Base-by-base conservation (phyloP, 2,329 filamentous ascomycete genomes). In the Colletotrichum zoysiae region DNA sequence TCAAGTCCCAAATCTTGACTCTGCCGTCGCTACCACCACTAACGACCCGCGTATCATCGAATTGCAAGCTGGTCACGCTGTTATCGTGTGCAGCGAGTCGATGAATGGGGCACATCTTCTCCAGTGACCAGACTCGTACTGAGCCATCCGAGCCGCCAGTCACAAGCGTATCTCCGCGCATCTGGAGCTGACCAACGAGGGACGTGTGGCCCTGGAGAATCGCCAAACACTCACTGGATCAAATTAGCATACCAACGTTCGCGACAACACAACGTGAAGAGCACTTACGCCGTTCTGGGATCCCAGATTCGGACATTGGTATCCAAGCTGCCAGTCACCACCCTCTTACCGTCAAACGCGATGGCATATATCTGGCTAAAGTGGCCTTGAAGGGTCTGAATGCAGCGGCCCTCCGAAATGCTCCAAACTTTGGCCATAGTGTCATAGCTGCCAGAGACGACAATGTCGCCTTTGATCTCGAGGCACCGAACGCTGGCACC, bases 281-380 rank as follows among this genome's bases (percentile, higher is more conserved):
- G 35, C 9, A 85, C 91, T 83, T 86, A 93, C 92, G 95, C 95
- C 77, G 94, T 94, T 61, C 88, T 90, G 35, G 94, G 94, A 84
- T 99, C 95, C 96, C 96, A 99, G 74, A 99, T 97, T 74, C 96
- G 89, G 35, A 99, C 95, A 77, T 95, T 98, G 4, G 96, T 99
- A 82, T 99, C 96, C 73, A 99, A 85, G 81, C 95, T 98, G 63
- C 96, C 96, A 12, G 96, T 99, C 46, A 97, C 95, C 70, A 99
- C 95, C 74, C 95, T 90, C 76, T 92, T 91, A 50, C 96, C 96
- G 79, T 99, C 96, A 57, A 98, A 99, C 1, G 96, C 96, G 79
- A 99, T 97, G 26, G 96, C 96, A 80, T 99, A 99, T 70, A 99
- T 99, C 80, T 99, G 96, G 79, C 95, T 98, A 83, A 98, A 99